Evolutionary conservation across 129 eudicot genomes (phyloP).

Genomic region (Flaveria bidentis): DNA sequence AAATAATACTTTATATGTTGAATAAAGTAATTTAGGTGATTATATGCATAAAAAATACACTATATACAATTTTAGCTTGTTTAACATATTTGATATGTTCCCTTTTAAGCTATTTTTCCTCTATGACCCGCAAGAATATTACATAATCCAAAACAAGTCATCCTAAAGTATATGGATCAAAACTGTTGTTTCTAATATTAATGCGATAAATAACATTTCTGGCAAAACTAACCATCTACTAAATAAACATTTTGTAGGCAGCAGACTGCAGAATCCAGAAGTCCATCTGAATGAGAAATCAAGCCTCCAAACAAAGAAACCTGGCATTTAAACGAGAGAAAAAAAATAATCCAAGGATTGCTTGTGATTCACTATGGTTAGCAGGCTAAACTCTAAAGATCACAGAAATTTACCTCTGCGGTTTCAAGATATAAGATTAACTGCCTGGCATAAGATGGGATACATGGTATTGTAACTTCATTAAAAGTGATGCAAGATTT

Average conservation of each 20-base stretch:
- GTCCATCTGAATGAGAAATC: slow-evolving; percentile 74
- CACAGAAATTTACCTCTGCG: slow-evolving; percentile 57
- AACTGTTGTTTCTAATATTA: not conserved
- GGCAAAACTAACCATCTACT: slow-evolving; percentile 53
- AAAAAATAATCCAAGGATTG: not conserved
- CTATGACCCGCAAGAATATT: not conserved
- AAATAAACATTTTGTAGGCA: slow-evolving; percentile 48
- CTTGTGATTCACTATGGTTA: not conserved
- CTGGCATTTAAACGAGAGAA: slow-evolving; percentile 33
- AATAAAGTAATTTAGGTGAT: not conserved
- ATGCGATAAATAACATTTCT: slow-evolving; percentile 11
- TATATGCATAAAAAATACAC: not conserved
- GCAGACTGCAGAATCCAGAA: slow-evolving; percentile 65
- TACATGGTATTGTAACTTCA: slow-evolving; percentile 88
- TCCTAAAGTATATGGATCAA: not conserved
- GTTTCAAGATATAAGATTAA: slow-evolving; percentile 78
- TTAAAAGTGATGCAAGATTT: slow-evolving; percentile 78
- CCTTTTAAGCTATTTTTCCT: not conserved
- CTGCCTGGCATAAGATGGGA: slow-evolving; percentile 60
- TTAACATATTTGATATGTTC: not conserved
- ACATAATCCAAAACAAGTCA: not conserved
- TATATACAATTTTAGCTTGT: not conserved
- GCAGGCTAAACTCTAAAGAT: not conserved
- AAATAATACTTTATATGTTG: not conserved
- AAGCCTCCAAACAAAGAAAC: slow-evolving; percentile 67